Conservation (phyloP, 345 rosid genomes). For the Hevea brasiliensis region DNA sequence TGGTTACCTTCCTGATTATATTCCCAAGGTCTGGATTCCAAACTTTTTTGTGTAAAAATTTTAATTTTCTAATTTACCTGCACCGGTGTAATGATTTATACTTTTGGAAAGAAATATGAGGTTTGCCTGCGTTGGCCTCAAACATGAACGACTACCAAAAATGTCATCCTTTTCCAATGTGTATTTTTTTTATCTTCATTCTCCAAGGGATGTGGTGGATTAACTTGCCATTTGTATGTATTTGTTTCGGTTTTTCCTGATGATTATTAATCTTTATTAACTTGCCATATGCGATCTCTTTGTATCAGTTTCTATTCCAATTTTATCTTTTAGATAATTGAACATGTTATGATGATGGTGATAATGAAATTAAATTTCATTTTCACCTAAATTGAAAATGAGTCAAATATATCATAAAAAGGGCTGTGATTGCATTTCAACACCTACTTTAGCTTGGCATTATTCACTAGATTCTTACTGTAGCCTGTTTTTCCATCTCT, state of each 20-base stretch:
- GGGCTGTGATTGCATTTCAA: background rate
- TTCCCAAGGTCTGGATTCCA: slow-evolving; percentile 50
- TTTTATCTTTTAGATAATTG: background rate
- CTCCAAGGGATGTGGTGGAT: background rate
- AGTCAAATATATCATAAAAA: background rate
- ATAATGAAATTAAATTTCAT: no score
- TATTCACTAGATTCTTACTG: background rate
- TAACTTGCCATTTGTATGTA: background rate
- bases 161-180: background rate
- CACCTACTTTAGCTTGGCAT: background rate
- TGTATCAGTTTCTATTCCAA: background rate
- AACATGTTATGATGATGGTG: background rate
- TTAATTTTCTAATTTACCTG: no score
- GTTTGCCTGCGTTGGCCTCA: background rate
- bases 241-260: background rate
- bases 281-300: background rate
- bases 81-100: background rate
- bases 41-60: background rate
- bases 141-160: background rate
- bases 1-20: slow-evolving; percentile 81
- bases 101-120: background rate
- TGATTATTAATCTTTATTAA: background rate
- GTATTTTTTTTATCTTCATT: background rate
- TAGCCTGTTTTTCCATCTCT: slow-evolving; percentile 10
- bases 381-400: background rate